phyloP scores from a whole-genome alignment of 2,329 filamentous ascomycete genomes.

The Pseudopithomyces maydicus region DNA sequence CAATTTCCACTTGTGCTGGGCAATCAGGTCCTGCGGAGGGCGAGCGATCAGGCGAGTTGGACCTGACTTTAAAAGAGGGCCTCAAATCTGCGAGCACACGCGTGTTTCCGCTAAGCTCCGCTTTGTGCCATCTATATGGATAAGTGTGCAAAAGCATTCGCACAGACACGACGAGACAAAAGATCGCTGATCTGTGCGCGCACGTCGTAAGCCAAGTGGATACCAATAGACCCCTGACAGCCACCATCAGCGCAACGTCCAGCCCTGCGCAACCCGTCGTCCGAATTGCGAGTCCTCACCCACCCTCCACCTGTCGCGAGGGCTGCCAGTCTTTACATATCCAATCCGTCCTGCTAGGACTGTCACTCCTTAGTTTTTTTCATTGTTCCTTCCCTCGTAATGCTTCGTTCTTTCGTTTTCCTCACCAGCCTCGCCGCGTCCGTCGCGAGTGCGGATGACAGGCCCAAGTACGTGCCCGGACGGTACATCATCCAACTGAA shows the following conservation, averaged over 20 bases:
- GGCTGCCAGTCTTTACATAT: neutral
- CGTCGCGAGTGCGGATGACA: neutral
- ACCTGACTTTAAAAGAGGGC: neutral
- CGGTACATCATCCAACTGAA: conserved; percentile 50
- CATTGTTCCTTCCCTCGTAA: neutral
- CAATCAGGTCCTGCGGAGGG: too few relatives aligned
- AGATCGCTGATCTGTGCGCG: neutral
- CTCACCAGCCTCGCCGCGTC: neutral
- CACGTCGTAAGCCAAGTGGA: conserved; percentile 1
- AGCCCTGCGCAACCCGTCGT: neutral
- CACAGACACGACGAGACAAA: neutral
- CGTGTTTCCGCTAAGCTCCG: neutral
- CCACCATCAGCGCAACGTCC: neutral
- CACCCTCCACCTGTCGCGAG: neutral
- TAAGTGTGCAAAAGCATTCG: neutral
- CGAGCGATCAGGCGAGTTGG: too few relatives aligned
- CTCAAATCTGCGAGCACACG: neutral
- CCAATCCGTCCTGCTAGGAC: neutral
- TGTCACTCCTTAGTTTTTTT: neutral
- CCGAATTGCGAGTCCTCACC: neutral
- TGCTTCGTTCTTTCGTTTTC: conserved; percentile 3
- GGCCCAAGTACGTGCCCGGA: conserved; percentile 25
- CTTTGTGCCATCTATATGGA: neutral
- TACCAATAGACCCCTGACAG: conserved; percentile 1
- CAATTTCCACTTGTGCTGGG: too few relatives aligned